These are phyloP conservation scores for Gonapodya prolifera DNA, from an alignment of 192 early-diverging fungal species.

Conservation along the genomic window DNA sequence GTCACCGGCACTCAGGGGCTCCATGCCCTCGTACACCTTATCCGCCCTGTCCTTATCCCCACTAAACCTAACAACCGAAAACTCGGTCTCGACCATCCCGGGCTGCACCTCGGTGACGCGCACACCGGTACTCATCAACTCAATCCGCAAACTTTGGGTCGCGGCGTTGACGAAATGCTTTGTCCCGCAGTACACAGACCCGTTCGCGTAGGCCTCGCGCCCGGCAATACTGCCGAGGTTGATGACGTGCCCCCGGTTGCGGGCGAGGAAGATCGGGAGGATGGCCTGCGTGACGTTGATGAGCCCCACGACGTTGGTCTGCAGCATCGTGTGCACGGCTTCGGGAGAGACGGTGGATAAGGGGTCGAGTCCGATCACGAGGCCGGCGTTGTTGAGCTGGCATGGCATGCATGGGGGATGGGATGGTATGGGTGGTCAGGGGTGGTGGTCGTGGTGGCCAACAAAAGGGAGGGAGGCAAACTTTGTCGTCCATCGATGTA, in stretches of 20 bases:
- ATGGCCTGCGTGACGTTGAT: neutral
- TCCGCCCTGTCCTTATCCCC: conserved; percentile 52
- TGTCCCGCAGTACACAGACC: neutral
- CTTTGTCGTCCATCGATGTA: too few relatives aligned
- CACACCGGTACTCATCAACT: conserved; percentile 33
- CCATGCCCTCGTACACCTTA: conserved; percentile 59
- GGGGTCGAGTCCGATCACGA: neutral
- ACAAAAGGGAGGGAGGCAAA: too few relatives aligned
- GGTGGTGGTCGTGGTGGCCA: too few relatives aligned
- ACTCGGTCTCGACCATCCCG: conserved; percentile 75
- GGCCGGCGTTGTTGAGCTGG: conserved; percentile 42
- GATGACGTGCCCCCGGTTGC: neutral
- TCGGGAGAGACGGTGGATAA: neutral
- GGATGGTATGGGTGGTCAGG: too few relatives aligned
- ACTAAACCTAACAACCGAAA: conserved; percentile 61
- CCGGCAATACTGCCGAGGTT: neutral
- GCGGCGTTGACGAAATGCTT: conserved; percentile 7
- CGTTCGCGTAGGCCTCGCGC: neutral
- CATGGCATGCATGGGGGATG: too few relatives aligned
- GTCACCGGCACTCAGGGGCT: conserved; percentile 55
- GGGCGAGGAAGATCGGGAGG: neutral
- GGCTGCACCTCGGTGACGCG: conserved; percentile 34
- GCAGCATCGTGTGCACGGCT: neutral
- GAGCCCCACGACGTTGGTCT: neutral
- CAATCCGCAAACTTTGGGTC: neutral